Evolutionary conservation across 768 basidiomycete species (phyloP), one percentile per base, ranked within the genome.

Genomic region (Pulveroboletus sp.): DNA sequence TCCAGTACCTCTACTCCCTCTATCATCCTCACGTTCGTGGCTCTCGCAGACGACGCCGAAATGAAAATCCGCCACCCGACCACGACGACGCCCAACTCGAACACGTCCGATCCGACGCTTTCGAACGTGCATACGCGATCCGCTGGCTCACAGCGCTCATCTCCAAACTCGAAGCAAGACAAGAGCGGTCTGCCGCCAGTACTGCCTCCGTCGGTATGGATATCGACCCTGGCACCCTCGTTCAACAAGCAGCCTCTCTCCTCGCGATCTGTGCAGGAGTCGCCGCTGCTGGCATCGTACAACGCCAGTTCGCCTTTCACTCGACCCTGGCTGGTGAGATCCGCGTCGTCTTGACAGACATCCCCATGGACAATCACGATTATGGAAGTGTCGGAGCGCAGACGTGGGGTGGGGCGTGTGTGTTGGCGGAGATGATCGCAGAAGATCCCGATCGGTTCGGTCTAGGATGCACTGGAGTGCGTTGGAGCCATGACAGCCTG

Each of bases 341-440:
- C 32, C 57, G 68, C 11, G 68, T 86, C 11, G 61, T 71, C 44
- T 58, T 93, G 42, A 81, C 73, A 26, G 91, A 93, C 63, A 76
- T 82, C 2, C 80, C 87, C 2, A 68, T 91, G 36, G 77, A 83
- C 43, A 83, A 87, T 47, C 69, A 75, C n/a, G 85, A 89, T 56
- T 84, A 81, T 54, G 69, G 72, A 12, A 86, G 82, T 47, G 81
- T 91, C 16, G 91, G 91, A 2, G 83, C 89, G 23, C 91, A 93
- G 68, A 93, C 90, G 0, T 94, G 91, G 92, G 90, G 89, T 4
- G 81, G 85, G 10, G 85, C 89, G 4, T 90, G 85, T 56, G 79
- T 93, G 7, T 74, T 94, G 47, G 80, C 89, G 0, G 85, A 89
- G 61, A 76, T 82, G 68, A 79, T 93, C 34, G 78, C 77, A 3